A percentile compares a stretch with the other conserved stretches of the same genome.
These are phyloP conservation scores for Colletotrichum tanaceti DNA, from an alignment of 2,329 filamentous ascomycete genomes.

Conservation along the genomic window DNA sequence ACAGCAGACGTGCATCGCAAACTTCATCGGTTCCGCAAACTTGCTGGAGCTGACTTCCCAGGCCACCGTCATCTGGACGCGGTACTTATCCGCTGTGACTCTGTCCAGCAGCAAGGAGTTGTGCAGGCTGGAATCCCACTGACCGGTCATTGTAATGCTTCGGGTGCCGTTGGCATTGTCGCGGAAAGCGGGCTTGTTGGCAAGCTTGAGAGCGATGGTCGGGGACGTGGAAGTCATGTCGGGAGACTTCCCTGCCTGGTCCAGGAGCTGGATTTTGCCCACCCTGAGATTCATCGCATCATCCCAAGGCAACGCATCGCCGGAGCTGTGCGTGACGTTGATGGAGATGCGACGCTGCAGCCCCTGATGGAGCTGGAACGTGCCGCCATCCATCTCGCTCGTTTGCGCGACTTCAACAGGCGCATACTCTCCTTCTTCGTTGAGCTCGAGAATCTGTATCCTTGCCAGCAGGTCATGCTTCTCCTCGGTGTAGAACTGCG, in stretches of 20 bases:
- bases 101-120: constrained; percentile 93
- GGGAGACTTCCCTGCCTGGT: constrained; percentile 85
- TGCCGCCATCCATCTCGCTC: constrained; percentile 84
- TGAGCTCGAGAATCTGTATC: constrained; percentile 89
- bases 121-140: constrained; percentile 97
- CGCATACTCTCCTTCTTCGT: constrained; percentile 89
- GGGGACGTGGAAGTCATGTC: constrained; percentile 78
- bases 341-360: constrained; percentile 89
- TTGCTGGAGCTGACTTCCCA: constrained; percentile 90
- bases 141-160: constrained; percentile 85
- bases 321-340: constrained; percentile 90
- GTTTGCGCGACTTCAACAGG: constrained; percentile 93
- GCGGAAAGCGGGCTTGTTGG: constrained; percentile 81
- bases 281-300: constrained; percentile 82
- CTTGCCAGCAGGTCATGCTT: constrained; percentile 92
- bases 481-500: constrained; percentile 93
- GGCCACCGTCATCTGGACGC: constrained; percentile 85
- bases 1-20: constrained; percentile 81
- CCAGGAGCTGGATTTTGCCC: constrained; percentile 84
- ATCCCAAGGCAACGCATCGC: constrained; percentile 88
- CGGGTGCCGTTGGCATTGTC: constrained; percentile 91
- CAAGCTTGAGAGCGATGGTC: constrained; percentile 81
- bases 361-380: constrained; percentile 95
- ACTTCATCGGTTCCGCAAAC: constrained; percentile 88
- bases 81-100: constrained; percentile 90